Evolutionary conservation across 1,284 basidiomycete species (phyloP), one percentile per base, ranked within the genome.

Genomic region (Irpex rosettiformis): DNA sequence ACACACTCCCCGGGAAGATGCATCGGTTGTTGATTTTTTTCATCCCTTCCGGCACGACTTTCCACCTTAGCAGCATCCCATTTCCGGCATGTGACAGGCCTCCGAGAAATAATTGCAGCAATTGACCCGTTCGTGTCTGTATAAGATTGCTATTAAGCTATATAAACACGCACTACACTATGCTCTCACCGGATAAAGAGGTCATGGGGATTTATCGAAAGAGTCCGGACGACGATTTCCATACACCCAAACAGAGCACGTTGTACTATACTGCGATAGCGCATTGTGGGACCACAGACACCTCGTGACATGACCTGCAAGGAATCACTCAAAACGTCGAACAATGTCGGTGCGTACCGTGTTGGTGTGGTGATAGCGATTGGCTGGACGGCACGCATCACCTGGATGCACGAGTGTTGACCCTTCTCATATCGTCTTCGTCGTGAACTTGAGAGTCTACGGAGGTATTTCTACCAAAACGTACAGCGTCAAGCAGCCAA

Each of bases 141-240:
- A 28, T 51, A n/a, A 7, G 22, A 27, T 27, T 25, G 48, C 24
- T n/a, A 51, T 51, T 51, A 18, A 51, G 27, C 25, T 51, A 3
- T 27, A 28, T n/a, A 51, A 28, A 27, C 18, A 25, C 13, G 48
- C 24, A 11, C 24, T 18, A 51, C 25, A n/a, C 48, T 29, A 49
- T 27, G 42, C 29, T 27, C 59, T 57, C 55, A 52, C 59, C 59
- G 56, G 59, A 60, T 54, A 60, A 57, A 57, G 30, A 37, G 52
- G 56, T 61, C 59, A 61, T 61, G 56, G 51, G 59, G 53, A 22
- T 28, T n/a, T 29, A 27, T 52, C 49, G 47, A 13, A 18, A 56
- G 55, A 22, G 43, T 49, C 55, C 48, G 48, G 43, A 8, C 21
- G 16, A 51, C 11, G 8, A 6, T 6, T 51, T 22, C 24, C 48